These are phyloP conservation scores for Psilocybe subaeruginosa DNA, from an alignment of 768 basidiomycete species.

Conservation along the genomic window DNA sequence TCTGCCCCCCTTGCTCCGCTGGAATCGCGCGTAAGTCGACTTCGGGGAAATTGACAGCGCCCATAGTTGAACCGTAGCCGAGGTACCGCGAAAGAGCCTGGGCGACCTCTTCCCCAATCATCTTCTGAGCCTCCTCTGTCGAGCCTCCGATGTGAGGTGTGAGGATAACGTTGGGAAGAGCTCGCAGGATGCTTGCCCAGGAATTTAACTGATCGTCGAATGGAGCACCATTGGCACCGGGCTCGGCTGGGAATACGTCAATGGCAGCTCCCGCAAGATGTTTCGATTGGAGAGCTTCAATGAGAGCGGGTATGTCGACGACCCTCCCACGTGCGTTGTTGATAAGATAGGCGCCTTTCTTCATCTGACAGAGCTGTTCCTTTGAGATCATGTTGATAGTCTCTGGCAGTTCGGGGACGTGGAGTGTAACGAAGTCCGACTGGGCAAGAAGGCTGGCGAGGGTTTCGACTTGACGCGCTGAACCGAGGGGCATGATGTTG, in stretches of 20 bases:
- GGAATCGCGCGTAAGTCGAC: conserved; percentile 94
- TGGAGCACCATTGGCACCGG: conserved; percentile 85
- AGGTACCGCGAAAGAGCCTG: conserved; percentile 86
- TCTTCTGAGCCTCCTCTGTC: conserved; percentile 96
- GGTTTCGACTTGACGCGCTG: conserved; percentile 86
- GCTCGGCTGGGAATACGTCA: conserved; percentile 95
- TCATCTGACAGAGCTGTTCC: conserved; percentile 85
- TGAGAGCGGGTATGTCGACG: conserved; percentile 91
- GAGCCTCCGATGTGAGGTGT: conserved; percentile 99
- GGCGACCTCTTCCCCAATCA: conserved; percentile 96
- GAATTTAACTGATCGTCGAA: conserved; percentile 90
- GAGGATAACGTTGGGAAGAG: conserved; percentile 88
- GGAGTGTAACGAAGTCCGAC: conserved; percentile 94
- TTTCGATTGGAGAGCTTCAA: conserved; percentile 78
- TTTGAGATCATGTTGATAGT: conserved; percentile 92
- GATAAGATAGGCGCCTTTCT: conserved; percentile 92
- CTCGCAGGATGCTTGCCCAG: conserved; percentile 79
- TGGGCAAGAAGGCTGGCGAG: conserved; percentile 72
- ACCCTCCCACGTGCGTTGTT: conserved; percentile 98
- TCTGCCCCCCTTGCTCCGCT: conserved; percentile 75
- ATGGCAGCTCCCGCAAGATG: conserved; percentile 89
- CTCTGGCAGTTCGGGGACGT: conserved; percentile 96
- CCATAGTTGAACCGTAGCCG: conserved; percentile 87
- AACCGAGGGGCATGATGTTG: conserved; percentile 97
- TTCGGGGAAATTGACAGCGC: conserved; percentile 99